Percentiles rank a stretch among this genome's conserved stretches.
Conservation (phyloP, 1,139 yeast genomes). For the Yamadazyma dushanensis region DNA sequence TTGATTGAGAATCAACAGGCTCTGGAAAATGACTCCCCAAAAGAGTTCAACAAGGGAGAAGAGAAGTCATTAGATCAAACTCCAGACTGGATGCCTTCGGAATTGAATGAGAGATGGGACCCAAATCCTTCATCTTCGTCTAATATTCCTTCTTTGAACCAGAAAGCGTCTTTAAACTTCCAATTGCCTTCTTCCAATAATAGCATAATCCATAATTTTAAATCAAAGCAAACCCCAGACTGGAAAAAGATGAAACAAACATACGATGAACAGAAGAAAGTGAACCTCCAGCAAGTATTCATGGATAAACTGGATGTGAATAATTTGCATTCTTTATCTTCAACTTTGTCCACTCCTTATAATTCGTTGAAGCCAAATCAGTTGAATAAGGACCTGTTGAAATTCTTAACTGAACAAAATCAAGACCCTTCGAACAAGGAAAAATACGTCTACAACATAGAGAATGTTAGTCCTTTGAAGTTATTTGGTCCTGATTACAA, state of each 20-base stretch:
- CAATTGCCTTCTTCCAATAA: constrained; percentile 25
- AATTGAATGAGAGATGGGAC: constrained; percentile 38
- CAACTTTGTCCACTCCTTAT: constrained; percentile 39
- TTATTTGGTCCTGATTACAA: constrained; percentile 40
- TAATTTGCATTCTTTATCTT: constrained; percentile 27
- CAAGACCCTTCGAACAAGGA: not conserved
- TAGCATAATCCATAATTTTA: constrained; percentile 38
- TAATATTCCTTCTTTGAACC: constrained; percentile 23
- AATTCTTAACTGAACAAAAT: not conserved
- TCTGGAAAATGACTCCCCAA: not conserved
- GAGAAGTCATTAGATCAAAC: constrained; percentile 22
- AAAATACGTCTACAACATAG: constrained; percentile 18
- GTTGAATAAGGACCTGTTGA: constrained; percentile 23
- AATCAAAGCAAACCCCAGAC: constrained; percentile 32
- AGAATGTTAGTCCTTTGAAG: constrained; percentile 38
- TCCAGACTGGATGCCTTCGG: constrained; percentile 50
- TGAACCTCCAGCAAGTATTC: constrained; percentile 29
- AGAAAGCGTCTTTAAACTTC: constrained; percentile 20
- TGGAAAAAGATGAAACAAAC: constrained; percentile 38
- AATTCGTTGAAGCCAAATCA: constrained; percentile 15
- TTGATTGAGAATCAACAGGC: constrained; percentile 1
- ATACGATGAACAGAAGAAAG: constrained; percentile 27
- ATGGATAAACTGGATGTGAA: constrained; percentile 4
- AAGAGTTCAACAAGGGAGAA: constrained; percentile 23
- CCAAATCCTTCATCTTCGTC: constrained; percentile 18